A percentile compares a stretch with the other conserved stretches of the same genome.
Conservation (phyloP, 352 stramenopile genomes). For the Peronospora destructor region DNA sequence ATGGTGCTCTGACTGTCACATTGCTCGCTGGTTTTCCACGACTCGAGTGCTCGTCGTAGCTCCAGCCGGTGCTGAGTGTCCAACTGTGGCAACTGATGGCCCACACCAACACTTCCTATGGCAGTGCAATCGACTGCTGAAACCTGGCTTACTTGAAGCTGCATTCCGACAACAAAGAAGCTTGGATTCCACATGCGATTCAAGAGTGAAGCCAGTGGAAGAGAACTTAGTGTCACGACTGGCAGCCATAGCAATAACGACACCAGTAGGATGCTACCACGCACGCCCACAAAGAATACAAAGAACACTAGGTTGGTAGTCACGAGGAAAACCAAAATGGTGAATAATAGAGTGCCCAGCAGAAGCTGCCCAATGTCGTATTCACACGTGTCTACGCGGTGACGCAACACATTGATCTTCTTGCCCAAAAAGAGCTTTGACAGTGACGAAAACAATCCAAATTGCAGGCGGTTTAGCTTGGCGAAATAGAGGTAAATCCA, state of each 20-base stretch:
- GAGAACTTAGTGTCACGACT: slow-evolving; percentile 40
- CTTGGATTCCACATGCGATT: slow-evolving; percentile 32
- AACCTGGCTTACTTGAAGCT: slow-evolving; percentile 18
- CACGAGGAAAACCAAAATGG: slow-evolving; percentile 88
- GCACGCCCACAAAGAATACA: slow-evolving; percentile 85
- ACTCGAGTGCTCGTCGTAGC: slow-evolving; percentile 16
- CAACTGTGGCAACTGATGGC: slow-evolving; percentile 7
- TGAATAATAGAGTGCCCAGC: slow-evolving; percentile 90
- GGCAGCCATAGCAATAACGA: slow-evolving; percentile 44
- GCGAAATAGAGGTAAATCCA: slow-evolving; percentile 85
- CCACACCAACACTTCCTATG: slow-evolving; percentile 20
- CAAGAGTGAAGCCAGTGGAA: slow-evolving; percentile 43
- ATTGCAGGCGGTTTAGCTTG: slow-evolving; percentile 78
- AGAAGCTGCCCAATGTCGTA: slow-evolving; percentile 89
- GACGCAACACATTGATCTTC: slow-evolving; percentile 90
- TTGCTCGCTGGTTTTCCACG: slow-evolving; percentile 8
- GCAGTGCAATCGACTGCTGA: neutral
- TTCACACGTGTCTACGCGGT: slow-evolving; percentile 90
- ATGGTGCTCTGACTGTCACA: slow-evolving; percentile 1
- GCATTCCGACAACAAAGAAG: slow-evolving; percentile 35
- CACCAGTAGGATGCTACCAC: slow-evolving; percentile 36
- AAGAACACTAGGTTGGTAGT: slow-evolving; percentile 92
- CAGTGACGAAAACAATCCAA: slow-evolving; percentile 72
- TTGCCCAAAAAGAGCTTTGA: slow-evolving; percentile 92
- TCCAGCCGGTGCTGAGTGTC: slow-evolving; percentile 19